Conservation (phyloP, 768 basidiomycete genomes). For the Termitomyces sp. region DNA sequence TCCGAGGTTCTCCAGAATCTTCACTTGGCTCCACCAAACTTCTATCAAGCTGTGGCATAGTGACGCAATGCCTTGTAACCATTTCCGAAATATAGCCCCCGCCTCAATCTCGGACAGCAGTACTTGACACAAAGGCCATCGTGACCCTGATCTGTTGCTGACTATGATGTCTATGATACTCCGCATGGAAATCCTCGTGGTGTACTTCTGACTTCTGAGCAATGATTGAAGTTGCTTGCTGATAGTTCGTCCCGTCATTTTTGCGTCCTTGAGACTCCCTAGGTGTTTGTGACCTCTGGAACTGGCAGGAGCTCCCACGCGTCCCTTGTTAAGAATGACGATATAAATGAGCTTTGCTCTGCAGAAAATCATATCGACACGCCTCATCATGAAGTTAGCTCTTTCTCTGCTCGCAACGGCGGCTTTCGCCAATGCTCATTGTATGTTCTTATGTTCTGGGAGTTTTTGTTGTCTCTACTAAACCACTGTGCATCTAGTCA, state of each 20-base stretch:
- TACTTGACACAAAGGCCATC: conserved; percentile 11
- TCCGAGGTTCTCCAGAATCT: conserved; percentile 7
- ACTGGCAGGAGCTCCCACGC: background rate
- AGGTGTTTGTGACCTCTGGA: background rate
- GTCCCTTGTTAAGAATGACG: background rate
- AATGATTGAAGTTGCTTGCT: background rate
- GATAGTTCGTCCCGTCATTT: background rate
- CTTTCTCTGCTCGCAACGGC: conserved; percentile 22
- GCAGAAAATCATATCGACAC: background rate
- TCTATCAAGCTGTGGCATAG: background rate
- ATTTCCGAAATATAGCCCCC: conserved; percentile 11
- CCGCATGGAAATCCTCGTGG: background rate
- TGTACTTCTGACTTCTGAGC: background rate
- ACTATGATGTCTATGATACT: background rate
- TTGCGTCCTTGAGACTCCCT: background rate
- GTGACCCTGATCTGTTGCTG: conserved; percentile 6
- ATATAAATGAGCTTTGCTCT: background rate
- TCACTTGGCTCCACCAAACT: background rate
- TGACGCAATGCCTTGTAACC: background rate
- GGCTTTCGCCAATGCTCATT: conserved; percentile 29
- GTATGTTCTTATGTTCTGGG: conserved; percentile 8
- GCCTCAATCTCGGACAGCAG: conserved; percentile 17
- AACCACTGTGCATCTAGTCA: conserved; percentile 24
- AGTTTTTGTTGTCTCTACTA: background rate
- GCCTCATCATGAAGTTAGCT: conserved; percentile 26